phyloP scores from a whole-genome alignment of 1,284 basidiomycete genomes.

The Sporisorium scitamineum region DNA sequence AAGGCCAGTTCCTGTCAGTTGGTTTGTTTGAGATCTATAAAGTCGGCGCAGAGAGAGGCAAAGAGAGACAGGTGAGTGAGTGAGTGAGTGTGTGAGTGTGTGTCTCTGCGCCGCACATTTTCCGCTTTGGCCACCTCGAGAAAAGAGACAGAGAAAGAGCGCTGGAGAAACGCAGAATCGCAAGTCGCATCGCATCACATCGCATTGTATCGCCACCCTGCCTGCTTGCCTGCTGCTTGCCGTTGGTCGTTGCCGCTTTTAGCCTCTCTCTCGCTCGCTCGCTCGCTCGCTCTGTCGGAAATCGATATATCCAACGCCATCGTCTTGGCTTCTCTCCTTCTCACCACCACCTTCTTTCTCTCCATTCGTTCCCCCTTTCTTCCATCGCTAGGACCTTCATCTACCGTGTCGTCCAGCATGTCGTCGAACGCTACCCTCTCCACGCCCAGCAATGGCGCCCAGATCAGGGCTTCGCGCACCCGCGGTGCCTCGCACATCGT shows the following conservation, averaged over 20 bases:
- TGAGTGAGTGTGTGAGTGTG: neutral
- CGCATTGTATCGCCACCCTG: slow-evolving; percentile 8
- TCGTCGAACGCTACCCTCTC: slow-evolving; percentile 59
- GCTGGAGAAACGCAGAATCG: slow-evolving; percentile 9
- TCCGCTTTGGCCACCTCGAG: slow-evolving; percentile 1
- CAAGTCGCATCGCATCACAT: slow-evolving; percentile 23
- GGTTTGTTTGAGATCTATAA: neutral
- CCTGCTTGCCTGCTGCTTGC: neutral
- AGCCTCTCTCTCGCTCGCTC: too few relatives aligned
- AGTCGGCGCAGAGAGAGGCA: too few relatives aligned
- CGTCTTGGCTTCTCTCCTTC: neutral
- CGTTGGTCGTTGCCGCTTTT: neutral
- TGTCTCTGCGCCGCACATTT: neutral
- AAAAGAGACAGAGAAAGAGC: neutral
- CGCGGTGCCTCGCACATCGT: slow-evolving; percentile 68
- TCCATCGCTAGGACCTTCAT: neutral
- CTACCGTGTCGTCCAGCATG: slow-evolving; percentile 28
- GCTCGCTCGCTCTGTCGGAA: neutral
- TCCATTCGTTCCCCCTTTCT: neutral
- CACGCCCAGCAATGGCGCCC: slow-evolving; percentile 60
- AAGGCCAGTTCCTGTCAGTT: neutral
- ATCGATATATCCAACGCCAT: slow-evolving; percentile 9
- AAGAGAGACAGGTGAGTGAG: too few relatives aligned
- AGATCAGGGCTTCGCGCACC: slow-evolving; percentile 65
- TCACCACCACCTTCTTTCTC: slow-evolving; percentile 3